Conservation (phyloP, 2,329 filamentous ascomycete genomes). For the Dactylella cylindrospora region DNA sequence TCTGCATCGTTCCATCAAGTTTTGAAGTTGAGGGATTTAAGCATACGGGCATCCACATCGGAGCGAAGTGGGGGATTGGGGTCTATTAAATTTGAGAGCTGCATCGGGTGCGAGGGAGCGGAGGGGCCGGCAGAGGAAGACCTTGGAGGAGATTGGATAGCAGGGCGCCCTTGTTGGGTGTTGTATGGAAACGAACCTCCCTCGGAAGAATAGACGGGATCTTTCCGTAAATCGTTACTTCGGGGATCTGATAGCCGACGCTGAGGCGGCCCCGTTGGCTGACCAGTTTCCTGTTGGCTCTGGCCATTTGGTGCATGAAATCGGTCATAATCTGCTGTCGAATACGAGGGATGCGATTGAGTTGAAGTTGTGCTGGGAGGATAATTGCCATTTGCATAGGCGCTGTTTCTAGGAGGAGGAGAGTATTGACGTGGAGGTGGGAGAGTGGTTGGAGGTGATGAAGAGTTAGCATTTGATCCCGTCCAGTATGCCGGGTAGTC, state of each 20-base stretch:
- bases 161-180: slow-evolving; percentile 14
- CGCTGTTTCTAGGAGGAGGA: slow-evolving; percentile 15
- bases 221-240: slow-evolving; percentile 27
- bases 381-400: slow-evolving; percentile 23
- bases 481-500: slow-evolving; percentile 45
- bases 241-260: slow-evolving; percentile 27
- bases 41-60: slow-evolving; percentile 48
- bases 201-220: slow-evolving; percentile 29
- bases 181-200: slow-evolving; percentile 19
- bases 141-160: slow-evolving; percentile 45
- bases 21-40: slow-evolving; percentile 48
- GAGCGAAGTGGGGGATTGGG: slow-evolving; percentile 44
- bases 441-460: slow-evolving; percentile 38
- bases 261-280: slow-evolving; percentile 7
- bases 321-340: slow-evolving; percentile 29
- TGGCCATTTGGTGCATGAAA: slow-evolving; percentile 12
- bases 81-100: slow-evolving; percentile 48
- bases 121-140: slow-evolving; percentile 48
- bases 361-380: slow-evolving; percentile 16
- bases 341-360: slow-evolving; percentile 22
- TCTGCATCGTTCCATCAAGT: too few relatives aligned
- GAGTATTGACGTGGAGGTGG: slow-evolving; percentile 42
- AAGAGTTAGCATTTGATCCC: slow-evolving; percentile 26
- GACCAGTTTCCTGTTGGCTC: slow-evolving; percentile 4
- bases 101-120: slow-evolving; percentile 46